Evolutionary conservation across 352 stramenopile genomes (phyloP), one percentile per base, ranked within the genome.

Genomic region (Globisporangium viniferum): DNA sequence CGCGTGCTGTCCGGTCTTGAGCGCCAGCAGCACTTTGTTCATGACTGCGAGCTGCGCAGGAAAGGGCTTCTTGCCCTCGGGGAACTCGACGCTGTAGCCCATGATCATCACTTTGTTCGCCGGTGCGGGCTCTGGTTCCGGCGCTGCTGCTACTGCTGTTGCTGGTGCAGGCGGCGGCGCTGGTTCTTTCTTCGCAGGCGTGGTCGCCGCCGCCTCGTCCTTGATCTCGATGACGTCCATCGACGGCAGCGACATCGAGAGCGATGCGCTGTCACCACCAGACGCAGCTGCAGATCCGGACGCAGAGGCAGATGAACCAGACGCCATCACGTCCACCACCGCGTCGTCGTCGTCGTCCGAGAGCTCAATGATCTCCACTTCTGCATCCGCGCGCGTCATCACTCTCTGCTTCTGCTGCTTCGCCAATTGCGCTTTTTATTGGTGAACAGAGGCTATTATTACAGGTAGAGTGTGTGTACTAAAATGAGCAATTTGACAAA

Each of bases 21-120:
- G 77, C 54, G 89, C 88, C 41, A 84, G 67, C 44, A 96, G 66
- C 62, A 94, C 86, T 56, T 94, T 94, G 74, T 80, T 94, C 89
- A 96, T 96, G 44, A 96, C 88, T 1, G 86, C 88, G 33, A 96
- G 70, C 66, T 96, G 89, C 49, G 89, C 85, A 3, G 89, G 87
- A 67, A 96, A 96, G 61, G 89, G 89, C 66, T 76, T 77, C 76
- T 95, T 96, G 64, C 86, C 87, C 14, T 73, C 70, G 0, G 89
- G 86, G 67, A 96, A 96, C 44, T 75, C 82, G 10, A 96, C 84
- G 61, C 72, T 78, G 80, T 93, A 93, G 62, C 89, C 89, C 86
- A 94, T 94, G 72, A 96, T 90, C 80, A 94, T 82, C 59, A 91
- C 72, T 10, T 68, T 64, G 15, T 69, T 73, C 15, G 59, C 35